Conservation (phyloP, 768 basidiomycete species). For the Grammothele lineata region DNA sequence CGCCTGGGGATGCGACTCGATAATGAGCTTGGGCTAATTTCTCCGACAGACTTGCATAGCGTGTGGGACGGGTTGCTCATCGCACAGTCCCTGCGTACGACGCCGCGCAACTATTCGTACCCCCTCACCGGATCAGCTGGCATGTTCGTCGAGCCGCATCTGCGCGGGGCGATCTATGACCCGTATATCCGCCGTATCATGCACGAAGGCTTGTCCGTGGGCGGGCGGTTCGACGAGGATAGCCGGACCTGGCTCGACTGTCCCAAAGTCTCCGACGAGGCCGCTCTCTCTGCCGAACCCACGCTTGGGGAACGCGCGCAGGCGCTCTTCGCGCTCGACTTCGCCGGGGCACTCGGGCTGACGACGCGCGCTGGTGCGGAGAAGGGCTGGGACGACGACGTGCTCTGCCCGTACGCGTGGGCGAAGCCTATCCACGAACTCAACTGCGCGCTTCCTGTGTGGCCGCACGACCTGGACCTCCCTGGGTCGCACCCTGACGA, state of each 20-base stretch:
- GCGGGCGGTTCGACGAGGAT: constrained; percentile 34
- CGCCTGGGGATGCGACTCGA: too few relatives aligned
- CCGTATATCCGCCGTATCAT: constrained; percentile 83
- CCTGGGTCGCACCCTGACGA: constrained; percentile 11
- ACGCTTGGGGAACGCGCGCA: constrained; percentile 6
- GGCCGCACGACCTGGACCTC: constrained; percentile 68
- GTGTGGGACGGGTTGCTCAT: constrained; percentile 85
- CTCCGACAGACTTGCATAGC: constrained; percentile 65
- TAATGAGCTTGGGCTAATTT: not conserved
- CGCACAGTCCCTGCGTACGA: constrained; percentile 72
- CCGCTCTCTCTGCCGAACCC: not conserved
- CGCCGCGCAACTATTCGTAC: constrained; percentile 69
- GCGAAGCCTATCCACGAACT: constrained; percentile 64
- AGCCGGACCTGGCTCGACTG: constrained; percentile 65
- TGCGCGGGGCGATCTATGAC: constrained; percentile 83
- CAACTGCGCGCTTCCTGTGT: constrained; percentile 72
- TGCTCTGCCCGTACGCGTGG: constrained; percentile 79
- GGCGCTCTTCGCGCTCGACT: constrained; percentile 12
- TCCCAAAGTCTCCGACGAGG: constrained; percentile 30
- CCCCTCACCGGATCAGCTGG: constrained; percentile 69
- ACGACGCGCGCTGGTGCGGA: constrained; percentile 17
- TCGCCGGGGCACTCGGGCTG: constrained; percentile 9
- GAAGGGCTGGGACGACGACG: constrained; percentile 45
- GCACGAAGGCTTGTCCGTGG: constrained; percentile 64
- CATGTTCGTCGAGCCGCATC: constrained; percentile 30